Evolutionary conservation across 1,284 basidiomycete genomes (phyloP).

Genomic region (Moesziomyces globuligerus): DNA sequence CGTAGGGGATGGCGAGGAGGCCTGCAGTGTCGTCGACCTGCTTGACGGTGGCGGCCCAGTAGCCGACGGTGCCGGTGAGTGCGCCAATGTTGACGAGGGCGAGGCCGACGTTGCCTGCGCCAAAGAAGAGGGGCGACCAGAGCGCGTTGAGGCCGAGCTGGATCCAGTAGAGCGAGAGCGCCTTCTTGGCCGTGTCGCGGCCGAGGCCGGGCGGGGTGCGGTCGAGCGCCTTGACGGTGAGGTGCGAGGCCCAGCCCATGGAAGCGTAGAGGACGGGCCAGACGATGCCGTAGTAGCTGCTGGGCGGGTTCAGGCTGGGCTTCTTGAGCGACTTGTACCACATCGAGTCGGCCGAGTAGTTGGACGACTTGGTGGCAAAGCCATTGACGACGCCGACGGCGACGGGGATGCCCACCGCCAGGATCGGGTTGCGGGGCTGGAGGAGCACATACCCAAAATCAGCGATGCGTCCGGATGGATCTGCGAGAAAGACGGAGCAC

Average conservation of each 20-base stretch:
- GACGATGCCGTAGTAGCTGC: constrained; percentile 57
- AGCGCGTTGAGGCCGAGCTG: constrained; percentile 76
- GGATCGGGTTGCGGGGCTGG: constrained; percentile 59
- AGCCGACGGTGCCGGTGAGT: constrained; percentile 74
- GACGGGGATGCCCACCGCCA: constrained; percentile 61
- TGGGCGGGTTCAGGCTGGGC: constrained; percentile 55
- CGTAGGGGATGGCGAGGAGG: constrained; percentile 49
- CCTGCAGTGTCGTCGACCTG: constrained; percentile 63
- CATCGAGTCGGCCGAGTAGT: constrained; percentile 47
- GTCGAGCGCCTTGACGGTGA: constrained; percentile 68
- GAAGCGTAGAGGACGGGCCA: constrained; percentile 73
- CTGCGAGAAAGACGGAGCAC: neutral
- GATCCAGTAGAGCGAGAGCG: constrained; percentile 76
- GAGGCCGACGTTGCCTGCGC: constrained; percentile 64
- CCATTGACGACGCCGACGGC: constrained; percentile 51
- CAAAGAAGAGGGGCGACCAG: constrained; percentile 81
- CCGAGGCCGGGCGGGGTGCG: constrained; percentile 60
- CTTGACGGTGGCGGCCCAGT: constrained; percentile 63
- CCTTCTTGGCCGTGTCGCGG: constrained; percentile 71
- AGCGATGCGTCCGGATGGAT: too few species aligned
- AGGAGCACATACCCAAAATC: too few species aligned
- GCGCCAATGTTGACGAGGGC: constrained; percentile 75
- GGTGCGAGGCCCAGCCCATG: constrained; percentile 80
- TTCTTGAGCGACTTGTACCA: constrained; percentile 60
- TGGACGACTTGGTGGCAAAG: constrained; percentile 53